Evolutionary conservation across 208 protist species (phyloP), one percentile per base, ranked within the genome.

Genomic region (Leptomonas seymouri): DNA sequence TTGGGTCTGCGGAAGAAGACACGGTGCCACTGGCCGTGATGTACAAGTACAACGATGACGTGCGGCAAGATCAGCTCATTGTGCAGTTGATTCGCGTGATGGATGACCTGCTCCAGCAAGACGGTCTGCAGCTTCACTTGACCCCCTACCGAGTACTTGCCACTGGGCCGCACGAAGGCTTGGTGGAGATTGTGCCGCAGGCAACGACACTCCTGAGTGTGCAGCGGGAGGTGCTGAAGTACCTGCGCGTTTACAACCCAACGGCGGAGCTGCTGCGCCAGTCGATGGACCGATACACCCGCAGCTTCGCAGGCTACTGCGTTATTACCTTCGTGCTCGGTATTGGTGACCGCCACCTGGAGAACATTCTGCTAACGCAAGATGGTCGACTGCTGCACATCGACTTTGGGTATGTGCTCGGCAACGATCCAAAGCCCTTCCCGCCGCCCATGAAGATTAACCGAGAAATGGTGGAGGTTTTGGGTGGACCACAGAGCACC

Each of bases 391-490:
- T 99, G 41, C 90, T 99, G 61, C 98, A 99, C 75, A 98, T 99
- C 78, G 98, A 99, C 83, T 99, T 99, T 84, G 98, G 98, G 14
- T 99, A 93, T 77, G 98, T 99, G 60, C 70, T 99, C 18, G 98
- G 98, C 41, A 80, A 91, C 76, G 98, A 99, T 79, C 98, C 98
- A 14, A 99, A 99, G 74, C 97, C 96, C 5, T 99, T 98, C 51
- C 90, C 97, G 16, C 96, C 97, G 42, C 97, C 97, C n/a, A 98
- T 99, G 91, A 99, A 98, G 74, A 87, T 99, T 44, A 93, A 74
- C 51, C 83, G 89, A 61, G 91, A 98, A 78, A 97, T 98, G 87
- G 74, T 97, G 34, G 90, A 91, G 61, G 84, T 82, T 18, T 82
- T 97, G 3, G 94, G 94, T 27, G 92, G 92, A 0, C 80, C 85